Base-by-base conservation (phyloP, 257 asterid genomes). In the Cordia subcordata region DNA sequence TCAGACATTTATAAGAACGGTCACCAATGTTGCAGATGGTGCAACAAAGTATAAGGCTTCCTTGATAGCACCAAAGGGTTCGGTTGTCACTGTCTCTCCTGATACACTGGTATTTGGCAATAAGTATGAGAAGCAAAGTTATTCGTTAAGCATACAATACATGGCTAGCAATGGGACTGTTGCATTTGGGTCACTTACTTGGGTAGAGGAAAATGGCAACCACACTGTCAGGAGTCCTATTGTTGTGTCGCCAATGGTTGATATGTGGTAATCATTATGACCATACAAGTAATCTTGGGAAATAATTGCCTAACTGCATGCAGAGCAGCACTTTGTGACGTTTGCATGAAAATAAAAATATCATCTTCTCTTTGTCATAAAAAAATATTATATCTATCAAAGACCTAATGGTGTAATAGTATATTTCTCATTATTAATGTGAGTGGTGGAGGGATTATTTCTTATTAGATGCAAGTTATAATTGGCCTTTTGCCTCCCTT, bases 211-310 rank as follows among this genome's bases (percentile, higher is more conserved):
- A 33, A 53, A 37, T 19, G 86, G 85, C 8, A 66, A 68, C 3
- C 80, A 63, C 58, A 63, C 59, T 3, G 88, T 75, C 17, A 81
- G 82, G 55, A 84, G 86, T 65, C 93, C 84, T 4, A 64, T 75
- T 55, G 85, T 76, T 33, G 79, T 76, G 11, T 51, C 72, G 1
- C 80, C 80, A 61, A 27, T n/a, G n/a, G n/a, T n/a, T n/a, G n/a
- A n/a, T n/a, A n/a, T n/a, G n/a, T n/a, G n/a, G n/a, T n/a, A n/a
- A n/a, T n/a, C n/a, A n/a, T n/a, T n/a, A n/a, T n/a, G n/a, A n/a
- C n/a, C n/a, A n/a, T n/a, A n/a, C n/a, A n/a, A n/a, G n/a, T n/a
- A n/a, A n/a, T n/a, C n/a, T n/a, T n/a, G n/a, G n/a, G n/a, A n/a
- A n/a, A n/a, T n/a, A n/a, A n/a, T n/a, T n/a, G n/a, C n/a, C n/a